Evolutionary conservation across 1,284 basidiomycete genomes (phyloP).

Genomic region (Trichosporon inkin): DNA sequence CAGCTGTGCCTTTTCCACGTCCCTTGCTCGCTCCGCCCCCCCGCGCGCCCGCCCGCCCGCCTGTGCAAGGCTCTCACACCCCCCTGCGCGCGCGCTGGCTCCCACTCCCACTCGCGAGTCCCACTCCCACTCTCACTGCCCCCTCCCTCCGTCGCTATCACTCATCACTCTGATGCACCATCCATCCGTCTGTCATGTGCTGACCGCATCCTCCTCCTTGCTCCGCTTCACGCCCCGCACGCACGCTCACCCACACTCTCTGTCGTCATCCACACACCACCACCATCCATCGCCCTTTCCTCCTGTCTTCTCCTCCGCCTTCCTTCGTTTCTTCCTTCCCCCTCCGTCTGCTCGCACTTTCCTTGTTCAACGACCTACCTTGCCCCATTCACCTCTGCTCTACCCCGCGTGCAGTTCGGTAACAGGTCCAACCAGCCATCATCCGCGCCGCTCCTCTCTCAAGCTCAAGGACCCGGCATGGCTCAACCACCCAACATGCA

Average conservation of each 20-base stretch:
- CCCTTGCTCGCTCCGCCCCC: not conserved
- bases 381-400: not conserved
- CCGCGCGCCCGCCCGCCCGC: not conserved
- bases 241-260: not conserved
- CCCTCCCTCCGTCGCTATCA: not conserved
- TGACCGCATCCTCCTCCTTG: not conserved
- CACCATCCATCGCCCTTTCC: not conserved
- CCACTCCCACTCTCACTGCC: not conserved
- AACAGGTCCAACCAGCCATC: slow-evolving; percentile 9
- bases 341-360: slow-evolving; percentile 6
- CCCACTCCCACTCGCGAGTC: not conserved
- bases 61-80: not conserved
- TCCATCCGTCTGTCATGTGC: slow-evolving; percentile 1
- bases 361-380: not conserved
- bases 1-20: slow-evolving; percentile 7
- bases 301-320: not conserved
- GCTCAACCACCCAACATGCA: slow-evolving; percentile 6
- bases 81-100: not conserved
- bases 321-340: not conserved
- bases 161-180: not conserved
- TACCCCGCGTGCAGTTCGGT: slow-evolving; percentile 2
- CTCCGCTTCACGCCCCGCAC: not conserved
- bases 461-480: slow-evolving; percentile 8
- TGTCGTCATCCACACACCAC: not conserved
- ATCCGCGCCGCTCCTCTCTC: slow-evolving; percentile 7